A percentile compares a stretch with the other conserved stretches of the same genome.
These are phyloP conservation scores for Amphirosellinia nigrospora DNA, from an alignment of 495 filamentous ascomycete species.

Conservation along the genomic window DNA sequence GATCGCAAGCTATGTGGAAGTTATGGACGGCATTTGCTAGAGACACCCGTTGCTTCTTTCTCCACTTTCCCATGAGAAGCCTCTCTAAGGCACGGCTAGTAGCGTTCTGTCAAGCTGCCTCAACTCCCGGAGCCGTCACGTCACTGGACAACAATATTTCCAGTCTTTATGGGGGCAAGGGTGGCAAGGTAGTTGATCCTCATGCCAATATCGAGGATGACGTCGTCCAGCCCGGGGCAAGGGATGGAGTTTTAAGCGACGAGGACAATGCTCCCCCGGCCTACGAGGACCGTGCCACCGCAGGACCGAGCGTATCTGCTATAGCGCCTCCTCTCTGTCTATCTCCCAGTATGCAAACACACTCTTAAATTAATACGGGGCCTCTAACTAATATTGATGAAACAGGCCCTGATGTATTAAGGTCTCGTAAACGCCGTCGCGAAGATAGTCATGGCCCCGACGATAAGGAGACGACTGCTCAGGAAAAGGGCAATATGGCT, in stretches of 20 bases:
- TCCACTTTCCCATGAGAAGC: constrained; percentile 10
- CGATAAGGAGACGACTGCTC: background rate
- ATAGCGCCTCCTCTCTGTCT: background rate
- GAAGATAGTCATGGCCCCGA: background rate
- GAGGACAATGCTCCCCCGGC: constrained; percentile 1
- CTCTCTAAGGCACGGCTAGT: background rate
- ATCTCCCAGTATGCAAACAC: background rate
- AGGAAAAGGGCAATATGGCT: background rate
- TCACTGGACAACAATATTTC: background rate
- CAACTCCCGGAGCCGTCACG: background rate
- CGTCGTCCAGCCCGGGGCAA: background rate
- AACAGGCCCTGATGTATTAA: background rate
- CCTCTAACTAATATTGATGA: background rate
- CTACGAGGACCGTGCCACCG: constrained; percentile 1
- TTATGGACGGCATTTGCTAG: constrained; percentile 8
- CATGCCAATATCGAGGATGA: background rate
- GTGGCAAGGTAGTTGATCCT: constrained; percentile 15
- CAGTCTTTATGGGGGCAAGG: constrained; percentile 19
- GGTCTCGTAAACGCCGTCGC: constrained; percentile 7
- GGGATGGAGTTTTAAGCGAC: background rate
- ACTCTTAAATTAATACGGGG: too few species aligned
- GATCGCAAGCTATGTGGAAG: constrained; percentile 5
- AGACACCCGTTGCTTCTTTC: constrained; percentile 10
- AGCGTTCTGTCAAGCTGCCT: constrained; percentile 16
- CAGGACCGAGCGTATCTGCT: background rate